phyloP scores from a whole-genome alignment of 1,284 basidiomycete species.

The Cronartium quercuum region DNA sequence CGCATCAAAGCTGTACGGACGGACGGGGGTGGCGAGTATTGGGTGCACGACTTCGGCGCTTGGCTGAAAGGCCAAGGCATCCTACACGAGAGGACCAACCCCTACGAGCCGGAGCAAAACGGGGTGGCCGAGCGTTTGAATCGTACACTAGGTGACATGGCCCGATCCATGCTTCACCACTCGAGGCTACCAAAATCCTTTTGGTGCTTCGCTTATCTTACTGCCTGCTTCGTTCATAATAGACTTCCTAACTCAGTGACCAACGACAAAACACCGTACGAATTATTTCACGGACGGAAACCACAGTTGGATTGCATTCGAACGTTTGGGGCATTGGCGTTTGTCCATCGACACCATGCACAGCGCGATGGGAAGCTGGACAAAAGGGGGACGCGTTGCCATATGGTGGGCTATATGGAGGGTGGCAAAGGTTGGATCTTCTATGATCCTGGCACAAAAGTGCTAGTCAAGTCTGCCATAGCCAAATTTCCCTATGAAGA shows the following conservation, averaged over 20 bases:
- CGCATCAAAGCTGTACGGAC: not conserved
- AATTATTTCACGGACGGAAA: not conserved
- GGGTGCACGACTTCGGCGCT: not conserved
- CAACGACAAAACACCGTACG: not conserved
- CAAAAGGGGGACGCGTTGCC: not conserved
- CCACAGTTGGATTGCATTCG: not conserved
- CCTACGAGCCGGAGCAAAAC: constrained; percentile 37
- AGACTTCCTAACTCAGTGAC: constrained; percentile 8
- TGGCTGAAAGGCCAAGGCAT: constrained; percentile 12
- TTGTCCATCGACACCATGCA: constrained; percentile 5
- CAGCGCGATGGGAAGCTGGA: not conserved
- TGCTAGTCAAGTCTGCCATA: not conserved
- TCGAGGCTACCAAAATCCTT: not conserved
- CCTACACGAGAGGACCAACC: not conserved
- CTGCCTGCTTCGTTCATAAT: not conserved
- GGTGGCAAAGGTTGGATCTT: constrained; percentile 9
- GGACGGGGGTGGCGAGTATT: constrained; percentile 8
- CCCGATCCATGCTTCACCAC: not conserved
- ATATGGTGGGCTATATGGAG: not conserved
- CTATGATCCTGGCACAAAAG: not conserved
- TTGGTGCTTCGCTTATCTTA: constrained; percentile 10
- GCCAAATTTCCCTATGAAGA: not conserved
- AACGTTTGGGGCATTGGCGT: constrained; percentile 15
- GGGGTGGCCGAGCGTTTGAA: constrained; percentile 16
- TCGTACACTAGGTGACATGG: constrained; percentile 9